Evolutionary conservation across 225 moss, liverwort and hornwort genomes (phyloP).

Genomic region (Sphagnum tenellum): DNA sequence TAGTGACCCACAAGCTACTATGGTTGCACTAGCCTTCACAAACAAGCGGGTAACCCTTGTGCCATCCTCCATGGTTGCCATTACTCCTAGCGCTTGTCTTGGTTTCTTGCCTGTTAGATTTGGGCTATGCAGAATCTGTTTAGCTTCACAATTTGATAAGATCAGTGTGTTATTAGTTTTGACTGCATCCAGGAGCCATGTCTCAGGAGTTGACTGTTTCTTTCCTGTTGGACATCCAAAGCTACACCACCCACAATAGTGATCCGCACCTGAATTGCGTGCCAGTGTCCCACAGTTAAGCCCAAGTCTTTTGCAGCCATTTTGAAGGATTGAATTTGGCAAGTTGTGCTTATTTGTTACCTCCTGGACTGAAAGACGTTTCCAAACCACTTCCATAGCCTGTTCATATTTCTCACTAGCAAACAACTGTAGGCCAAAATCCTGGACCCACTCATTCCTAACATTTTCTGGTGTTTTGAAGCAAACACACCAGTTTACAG

Average conservation of each 20-base stretch:
- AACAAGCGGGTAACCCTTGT: conserved; percentile 5
- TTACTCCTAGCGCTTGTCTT: conserved; percentile 17
- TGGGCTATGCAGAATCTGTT: conserved; percentile 18
- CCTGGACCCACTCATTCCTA: conserved; percentile 51
- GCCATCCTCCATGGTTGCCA: conserved; percentile 7
- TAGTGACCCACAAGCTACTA: conserved; percentile 28
- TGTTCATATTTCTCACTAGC: conserved; percentile 29
- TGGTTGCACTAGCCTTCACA: conserved; percentile 18
- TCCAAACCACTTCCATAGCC: conserved; percentile 69
- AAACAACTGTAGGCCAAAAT: conserved; percentile 42
- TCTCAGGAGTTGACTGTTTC: conserved; percentile 67
- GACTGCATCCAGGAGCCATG: conserved; percentile 82
- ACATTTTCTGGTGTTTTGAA: conserved; percentile 72
- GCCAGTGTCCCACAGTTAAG: conserved; percentile 27
- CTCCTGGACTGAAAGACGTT: conserved; percentile 39
- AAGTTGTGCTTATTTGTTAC: conserved; percentile 32
- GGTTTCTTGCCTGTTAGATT: not conserved
- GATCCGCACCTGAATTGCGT: conserved; percentile 38
- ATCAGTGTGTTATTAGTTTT: conserved; percentile 39
- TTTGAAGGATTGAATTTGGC: conserved; percentile 49
- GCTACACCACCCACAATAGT: conserved; percentile 80
- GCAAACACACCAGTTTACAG: conserved; percentile 67
- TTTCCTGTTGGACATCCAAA: conserved; percentile 60
- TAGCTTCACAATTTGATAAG: conserved; percentile 42
- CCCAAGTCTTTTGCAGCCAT: conserved; percentile 52